Evolutionary conservation across 2,329 filamentous ascomycete genomes (phyloP).

Genomic region (Fusarium continuum): DNA sequence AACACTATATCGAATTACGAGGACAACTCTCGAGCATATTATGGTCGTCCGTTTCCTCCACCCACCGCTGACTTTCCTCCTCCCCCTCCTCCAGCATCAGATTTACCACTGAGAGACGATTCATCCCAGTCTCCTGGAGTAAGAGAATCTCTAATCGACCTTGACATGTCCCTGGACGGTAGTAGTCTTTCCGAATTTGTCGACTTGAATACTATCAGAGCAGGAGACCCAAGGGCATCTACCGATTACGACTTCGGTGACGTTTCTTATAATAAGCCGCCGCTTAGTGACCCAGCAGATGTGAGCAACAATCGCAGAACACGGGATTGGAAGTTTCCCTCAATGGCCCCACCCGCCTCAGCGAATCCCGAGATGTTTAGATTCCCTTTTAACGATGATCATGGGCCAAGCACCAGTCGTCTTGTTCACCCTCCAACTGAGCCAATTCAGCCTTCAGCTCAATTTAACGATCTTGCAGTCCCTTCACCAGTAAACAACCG

Average conservation of each 20-base stretch:
- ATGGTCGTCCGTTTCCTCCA: constrained; percentile 58
- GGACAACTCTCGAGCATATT: constrained; percentile 70
- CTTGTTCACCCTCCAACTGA: constrained; percentile 64
- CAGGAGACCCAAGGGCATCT: constrained; percentile 57
- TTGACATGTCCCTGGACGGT: constrained; percentile 67
- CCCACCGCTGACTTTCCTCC: constrained; percentile 56
- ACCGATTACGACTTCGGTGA: constrained; percentile 61
- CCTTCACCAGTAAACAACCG: constrained; percentile 51
- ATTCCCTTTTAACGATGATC: constrained; percentile 56
- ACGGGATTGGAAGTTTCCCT: constrained; percentile 68
- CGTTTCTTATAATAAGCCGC: constrained; percentile 56
- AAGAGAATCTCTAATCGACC: constrained; percentile 71
- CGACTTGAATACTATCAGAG: constrained; percentile 68
- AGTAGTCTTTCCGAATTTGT: constrained; percentile 66
- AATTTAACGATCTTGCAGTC: constrained; percentile 54
- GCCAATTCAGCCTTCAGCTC: constrained; percentile 55
- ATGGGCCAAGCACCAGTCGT: constrained; percentile 47
- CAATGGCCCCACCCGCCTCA: constrained; percentile 60
- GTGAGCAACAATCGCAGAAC: constrained; percentile 61
- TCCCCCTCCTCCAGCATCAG: constrained; percentile 53
- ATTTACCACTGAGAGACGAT: constrained; percentile 68
- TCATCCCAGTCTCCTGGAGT: constrained; percentile 59
- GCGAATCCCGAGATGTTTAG: constrained; percentile 63
- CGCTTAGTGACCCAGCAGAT: constrained; percentile 67
- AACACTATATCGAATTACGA: constrained; percentile 72